phyloP scores from a whole-genome alignment of 768 basidiomycete genomes.

The Suillus subalutaceus region DNA sequence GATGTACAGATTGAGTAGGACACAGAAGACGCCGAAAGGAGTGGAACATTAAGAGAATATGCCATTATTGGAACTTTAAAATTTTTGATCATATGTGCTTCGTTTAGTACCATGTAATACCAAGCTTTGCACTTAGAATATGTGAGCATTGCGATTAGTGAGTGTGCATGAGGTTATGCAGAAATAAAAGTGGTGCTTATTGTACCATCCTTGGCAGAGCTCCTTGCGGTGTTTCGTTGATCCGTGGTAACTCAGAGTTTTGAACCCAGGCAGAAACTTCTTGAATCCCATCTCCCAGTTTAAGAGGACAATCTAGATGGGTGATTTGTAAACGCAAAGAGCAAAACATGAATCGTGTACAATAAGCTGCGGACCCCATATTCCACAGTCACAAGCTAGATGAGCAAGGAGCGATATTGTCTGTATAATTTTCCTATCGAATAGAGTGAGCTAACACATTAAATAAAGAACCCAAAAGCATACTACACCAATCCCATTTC shows the following conservation, averaged over 20 bases:
- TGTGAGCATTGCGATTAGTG: constrained; percentile 85
- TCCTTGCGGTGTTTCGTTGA: constrained; percentile 87
- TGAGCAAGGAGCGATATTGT: constrained; percentile 94
- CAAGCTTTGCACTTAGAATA: constrained; percentile 91
- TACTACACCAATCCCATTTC: constrained; percentile 97
- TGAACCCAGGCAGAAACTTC: constrained; percentile 90
- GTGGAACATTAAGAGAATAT: too few species aligned
- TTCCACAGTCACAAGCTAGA: constrained; percentile 85
- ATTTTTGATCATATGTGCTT: constrained; percentile 98
- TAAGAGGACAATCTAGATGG: constrained; percentile 73
- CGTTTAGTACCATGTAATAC: constrained; percentile 96
- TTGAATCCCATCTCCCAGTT: constrained; percentile 99
- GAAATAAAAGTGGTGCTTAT: constrained; percentile 88
- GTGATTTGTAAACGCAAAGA: constrained; percentile 22
- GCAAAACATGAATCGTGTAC: constrained; percentile 36
- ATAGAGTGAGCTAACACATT: not conserved
- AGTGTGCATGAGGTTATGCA: constrained; percentile 94
- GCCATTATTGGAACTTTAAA: constrained; percentile 92
- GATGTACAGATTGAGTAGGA: too few species aligned
- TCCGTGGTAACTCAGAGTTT: constrained; percentile 88
- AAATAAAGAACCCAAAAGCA: constrained; percentile 28
- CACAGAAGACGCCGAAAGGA: too few species aligned
- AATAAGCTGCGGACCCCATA: constrained; percentile 93
- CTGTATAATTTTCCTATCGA: constrained; percentile 87
- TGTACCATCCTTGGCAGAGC: constrained; percentile 87